Evolutionary conservation across 495 filamentous ascomycete genomes (phyloP).

Genomic region (Trypethelium eluteriae): DNA sequence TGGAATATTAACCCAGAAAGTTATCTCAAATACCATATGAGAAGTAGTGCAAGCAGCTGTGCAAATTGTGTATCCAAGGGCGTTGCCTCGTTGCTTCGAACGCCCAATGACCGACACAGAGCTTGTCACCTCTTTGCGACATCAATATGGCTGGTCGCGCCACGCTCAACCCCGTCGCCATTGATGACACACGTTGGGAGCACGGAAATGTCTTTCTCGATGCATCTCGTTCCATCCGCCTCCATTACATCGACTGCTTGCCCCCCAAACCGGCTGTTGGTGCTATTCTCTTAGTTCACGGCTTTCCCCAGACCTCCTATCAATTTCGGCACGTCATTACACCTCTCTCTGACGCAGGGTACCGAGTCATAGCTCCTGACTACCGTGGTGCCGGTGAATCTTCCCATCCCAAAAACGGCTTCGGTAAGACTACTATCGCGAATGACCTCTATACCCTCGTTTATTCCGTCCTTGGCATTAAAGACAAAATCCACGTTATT

Average conservation of each 20-base stretch:
- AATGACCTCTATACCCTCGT: slow-evolving; percentile 32
- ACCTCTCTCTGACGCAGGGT: slow-evolving; percentile 37
- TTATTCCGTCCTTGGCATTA: slow-evolving; percentile 29
- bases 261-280: slow-evolving; percentile 17
- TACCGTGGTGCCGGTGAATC: slow-evolving; percentile 42
- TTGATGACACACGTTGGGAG: slow-evolving; percentile 5
- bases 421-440: slow-evolving; percentile 36
- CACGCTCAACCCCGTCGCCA: not conserved
- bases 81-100: not conserved
- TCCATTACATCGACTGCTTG: slow-evolving; percentile 15
- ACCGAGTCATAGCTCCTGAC: slow-evolving; percentile 40
- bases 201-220: slow-evolving; percentile 1
- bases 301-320: slow-evolving; percentile 43
- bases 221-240: slow-evolving; percentile 2
- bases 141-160: slow-evolving; percentile 1
- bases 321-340: slow-evolving; percentile 40
- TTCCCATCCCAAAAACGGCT: slow-evolving; percentile 36
- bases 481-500: slow-evolving; percentile 37
- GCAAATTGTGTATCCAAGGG: too few relatives aligned
- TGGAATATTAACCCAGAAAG: not conserved
- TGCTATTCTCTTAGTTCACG: slow-evolving; percentile 33
- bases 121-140: not conserved
- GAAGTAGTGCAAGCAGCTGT: too few relatives aligned
- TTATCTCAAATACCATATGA: not conserved
- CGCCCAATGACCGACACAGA: not conserved